phyloP scores from a whole-genome alignment of 805 yeast genomes.

The Starmerella vaccinii region DNA sequence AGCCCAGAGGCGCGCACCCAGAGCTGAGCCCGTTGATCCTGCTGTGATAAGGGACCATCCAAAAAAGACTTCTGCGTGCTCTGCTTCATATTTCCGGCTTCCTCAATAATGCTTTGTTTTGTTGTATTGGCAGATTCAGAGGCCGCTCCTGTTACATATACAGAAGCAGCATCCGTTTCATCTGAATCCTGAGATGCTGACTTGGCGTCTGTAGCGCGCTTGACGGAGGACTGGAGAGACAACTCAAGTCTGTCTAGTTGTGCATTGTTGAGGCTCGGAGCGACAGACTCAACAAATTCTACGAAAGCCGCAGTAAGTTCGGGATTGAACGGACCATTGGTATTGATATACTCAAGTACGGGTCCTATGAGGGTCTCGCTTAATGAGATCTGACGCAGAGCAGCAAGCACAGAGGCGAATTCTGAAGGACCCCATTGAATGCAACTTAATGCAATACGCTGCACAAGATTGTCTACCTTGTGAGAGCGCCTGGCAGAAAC shows the following conservation, averaged over 20 bases:
- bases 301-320: constrained; percentile 12
- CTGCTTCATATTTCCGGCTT: constrained; percentile 20
- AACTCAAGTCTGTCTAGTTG: constrained; percentile 47
- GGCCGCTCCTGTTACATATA: background rate
- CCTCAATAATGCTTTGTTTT: constrained; percentile 11
- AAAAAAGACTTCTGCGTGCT: constrained; percentile 19
- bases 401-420: constrained; percentile 18
- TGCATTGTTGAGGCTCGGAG: background rate
- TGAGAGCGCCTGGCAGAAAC: constrained; percentile 24
- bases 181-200: background rate
- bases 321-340: constrained; percentile 14
- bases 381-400: background rate
- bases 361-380: background rate
- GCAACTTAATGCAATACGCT: background rate
- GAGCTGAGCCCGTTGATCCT: constrained; percentile 19
- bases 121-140: background rate
- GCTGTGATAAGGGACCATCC: constrained; percentile 12
- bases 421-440: constrained; percentile 32
- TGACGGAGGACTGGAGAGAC: constrained; percentile 54
- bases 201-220: constrained; percentile 16
- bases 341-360: constrained; percentile 1
- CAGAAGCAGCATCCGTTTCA: background rate
- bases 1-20: constrained; percentile 23
- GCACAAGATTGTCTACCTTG: constrained; percentile 36
- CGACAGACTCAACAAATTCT: constrained; percentile 13